These are phyloP conservation scores for Rhinocladiella similis DNA, from an alignment of 2,329 filamentous ascomycete genomes.

Conservation along the genomic window DNA sequence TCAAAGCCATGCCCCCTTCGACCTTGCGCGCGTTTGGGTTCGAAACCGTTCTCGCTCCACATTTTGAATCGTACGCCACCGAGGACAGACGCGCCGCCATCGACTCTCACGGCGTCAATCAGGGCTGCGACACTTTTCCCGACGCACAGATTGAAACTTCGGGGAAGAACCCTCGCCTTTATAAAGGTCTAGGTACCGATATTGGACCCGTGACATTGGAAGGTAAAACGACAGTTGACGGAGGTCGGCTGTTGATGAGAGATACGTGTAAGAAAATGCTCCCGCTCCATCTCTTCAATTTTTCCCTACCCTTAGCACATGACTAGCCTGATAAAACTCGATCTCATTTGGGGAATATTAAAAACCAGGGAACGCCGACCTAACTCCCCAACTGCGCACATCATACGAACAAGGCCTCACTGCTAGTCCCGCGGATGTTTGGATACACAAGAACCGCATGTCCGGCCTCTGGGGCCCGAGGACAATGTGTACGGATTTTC, in stretches of 20 bases:
- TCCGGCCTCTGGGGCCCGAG: conserved; percentile 55
- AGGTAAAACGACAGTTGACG: conserved; percentile 25
- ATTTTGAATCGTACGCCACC: conserved; percentile 20
- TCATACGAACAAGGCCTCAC: conserved; percentile 36
- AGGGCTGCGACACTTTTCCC: conserved; percentile 23
- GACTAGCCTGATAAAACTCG: too few relatives aligned
- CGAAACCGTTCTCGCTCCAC: conserved; percentile 33
- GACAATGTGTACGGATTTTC: conserved; percentile 45
- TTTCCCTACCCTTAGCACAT: too few relatives aligned
- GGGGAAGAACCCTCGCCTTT: conserved; percentile 31
- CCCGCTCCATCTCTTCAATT: too few relatives aligned
- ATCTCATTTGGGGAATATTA: too few relatives aligned
- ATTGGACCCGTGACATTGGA: conserved; percentile 42
- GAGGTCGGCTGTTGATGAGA: conserved; percentile 48
- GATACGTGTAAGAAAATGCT: conserved; percentile 42
- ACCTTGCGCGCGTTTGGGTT: conserved; percentile 51
- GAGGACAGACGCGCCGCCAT: conserved; percentile 24
- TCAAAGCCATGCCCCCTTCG: conserved; percentile 52
- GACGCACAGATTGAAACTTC: conserved; percentile 22
- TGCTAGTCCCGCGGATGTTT: conserved; percentile 44
- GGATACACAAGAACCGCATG: conserved; percentile 59
- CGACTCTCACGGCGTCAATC: conserved; percentile 30
- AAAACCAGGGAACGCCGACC: conserved; percentile 48
- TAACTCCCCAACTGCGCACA: conserved; percentile 49
- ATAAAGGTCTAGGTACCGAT: conserved; percentile 49